Base-by-base conservation (phyloP, 768 basidiomycete genomes). In the Ramaria rubella region DNA sequence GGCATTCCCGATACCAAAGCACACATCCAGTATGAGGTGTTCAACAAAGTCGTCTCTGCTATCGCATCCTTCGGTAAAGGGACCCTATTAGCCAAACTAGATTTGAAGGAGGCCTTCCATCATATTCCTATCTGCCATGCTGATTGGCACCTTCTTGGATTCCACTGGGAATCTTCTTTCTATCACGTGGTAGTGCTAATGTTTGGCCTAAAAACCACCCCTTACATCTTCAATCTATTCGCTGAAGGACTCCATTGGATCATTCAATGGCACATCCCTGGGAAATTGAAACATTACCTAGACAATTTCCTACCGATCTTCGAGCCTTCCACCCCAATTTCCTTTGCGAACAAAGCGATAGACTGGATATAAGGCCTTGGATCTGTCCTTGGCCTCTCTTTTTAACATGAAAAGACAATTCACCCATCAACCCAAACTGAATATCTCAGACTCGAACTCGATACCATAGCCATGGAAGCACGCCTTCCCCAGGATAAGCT, bases 121-220 rank as follows among this genome's bases (percentile, higher is more conserved):
- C n/a, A n/a, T 42, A 69, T 74, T 29, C 71, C 69, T 1, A 61
- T 74, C 2, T 60, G 62, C 5, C 44, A 55, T 1, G 52, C 49
- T 0, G 72, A 74, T 55, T 69, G 67, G 66, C 68, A 63, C 40
- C 67, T 67, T 9, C 60, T 74, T 5, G 69, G 74, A 5, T 68
- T 68, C 42, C 52, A 61, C 23, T 73, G 73, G 71, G 43, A 61
- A n/a, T n/a, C n/a, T n/a, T n/a, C n/a, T n/a, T n/a, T n/a, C n/a
- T n/a, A n/a, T n/a, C n/a, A n/a, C n/a, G n/a, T n/a, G n/a, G n/a
- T n/a, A n/a, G n/a, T n/a, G n/a, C n/a, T n/a, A n/a, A n/a, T n/a
- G n/a, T n/a, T n/a, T n/a, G n/a, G n/a, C n/a, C n/a, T n/a, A n/a
- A n/a, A n/a, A n/a, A n/a, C n/a, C n/a, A n/a, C n/a, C n/a, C n/a